Evolutionary conservation across 495 filamentous ascomycete genomes (phyloP).

Genomic region (Ramalina intermedia): DNA sequence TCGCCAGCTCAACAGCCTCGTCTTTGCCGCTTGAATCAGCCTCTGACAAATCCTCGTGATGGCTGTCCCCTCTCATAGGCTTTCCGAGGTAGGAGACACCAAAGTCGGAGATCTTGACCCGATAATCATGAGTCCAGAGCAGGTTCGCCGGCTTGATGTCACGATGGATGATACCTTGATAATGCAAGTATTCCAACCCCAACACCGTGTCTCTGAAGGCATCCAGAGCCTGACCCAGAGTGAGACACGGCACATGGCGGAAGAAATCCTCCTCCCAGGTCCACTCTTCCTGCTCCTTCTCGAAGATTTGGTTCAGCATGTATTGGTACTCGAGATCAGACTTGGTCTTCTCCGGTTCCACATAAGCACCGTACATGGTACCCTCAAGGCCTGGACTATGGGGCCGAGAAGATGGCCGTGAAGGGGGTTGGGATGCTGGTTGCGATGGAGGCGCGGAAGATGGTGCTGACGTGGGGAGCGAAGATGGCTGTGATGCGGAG

Average conservation of each 20-base stretch:
- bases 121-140: constrained; percentile 67
- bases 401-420: constrained; percentile 15
- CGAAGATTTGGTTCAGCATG: constrained; percentile 35
- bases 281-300: constrained; percentile 32
- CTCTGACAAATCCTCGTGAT: constrained; percentile 62
- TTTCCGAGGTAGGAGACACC: constrained; percentile 93
- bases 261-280: constrained; percentile 55
- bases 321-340: constrained; percentile 19
- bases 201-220: constrained; percentile 89
- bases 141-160: constrained; percentile 99
- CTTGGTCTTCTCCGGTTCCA: constrained; percentile 30
- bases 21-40: constrained; percentile 73
- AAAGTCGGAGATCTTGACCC: constrained; percentile 98
- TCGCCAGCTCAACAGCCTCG: constrained; percentile 85
- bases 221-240: constrained; percentile 65
- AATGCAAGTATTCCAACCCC: constrained; percentile 90
- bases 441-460: not conserved
- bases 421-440: constrained; percentile 13
- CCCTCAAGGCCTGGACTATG: constrained; percentile 38
- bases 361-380: constrained; percentile 60
- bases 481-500: constrained; percentile 3
- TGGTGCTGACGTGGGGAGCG: constrained; percentile 4
- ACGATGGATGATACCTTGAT: constrained; percentile 89
- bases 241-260: constrained; percentile 82
- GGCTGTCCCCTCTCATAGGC: constrained; percentile 54